Percentiles rank a stretch among this genome's conserved stretches.
Evolutionary conservation across 176 grass and related monocot species (phyloP).

Genomic region (Cenchrus americanus): DNA sequence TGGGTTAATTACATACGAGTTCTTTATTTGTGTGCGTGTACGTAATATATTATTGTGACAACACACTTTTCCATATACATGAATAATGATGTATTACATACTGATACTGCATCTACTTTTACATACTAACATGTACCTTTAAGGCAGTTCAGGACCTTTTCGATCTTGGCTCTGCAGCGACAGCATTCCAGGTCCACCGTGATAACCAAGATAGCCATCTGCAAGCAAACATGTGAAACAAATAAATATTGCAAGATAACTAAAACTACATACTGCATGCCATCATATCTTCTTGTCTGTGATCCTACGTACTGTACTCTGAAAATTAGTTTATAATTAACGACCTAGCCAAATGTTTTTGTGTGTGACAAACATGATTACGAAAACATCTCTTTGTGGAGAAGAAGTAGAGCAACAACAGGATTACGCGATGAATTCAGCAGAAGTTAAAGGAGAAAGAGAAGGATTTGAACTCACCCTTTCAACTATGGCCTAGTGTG

Average conservation of each 20-base stretch:
- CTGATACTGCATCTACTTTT: not conserved
- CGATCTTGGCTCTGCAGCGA: constrained; percentile 33
- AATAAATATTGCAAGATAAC: not conserved
- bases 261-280: not conserved
- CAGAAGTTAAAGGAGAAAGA: not conserved
- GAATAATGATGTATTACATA: not conserved
- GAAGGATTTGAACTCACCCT: not conserved
- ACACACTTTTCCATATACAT: not conserved
- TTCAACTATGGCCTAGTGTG: not conserved
- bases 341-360: not conserved
- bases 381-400: not conserved
- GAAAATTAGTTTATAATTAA: no score
- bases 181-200: constrained; percentile 33
- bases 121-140: not conserved
- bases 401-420: no score
- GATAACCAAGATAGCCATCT: constrained; percentile 43
- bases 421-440: not conserved
- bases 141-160: constrained; percentile 27
- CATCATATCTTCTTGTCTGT: not conserved
- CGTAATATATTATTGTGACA: no score
- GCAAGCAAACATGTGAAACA: not conserved
- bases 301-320: no score
- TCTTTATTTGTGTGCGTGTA: no score
- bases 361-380: not conserved
- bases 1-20: no score